Conservation (phyloP, 78 protist genomes). For the Mantamonas sphyraenae region DNA sequence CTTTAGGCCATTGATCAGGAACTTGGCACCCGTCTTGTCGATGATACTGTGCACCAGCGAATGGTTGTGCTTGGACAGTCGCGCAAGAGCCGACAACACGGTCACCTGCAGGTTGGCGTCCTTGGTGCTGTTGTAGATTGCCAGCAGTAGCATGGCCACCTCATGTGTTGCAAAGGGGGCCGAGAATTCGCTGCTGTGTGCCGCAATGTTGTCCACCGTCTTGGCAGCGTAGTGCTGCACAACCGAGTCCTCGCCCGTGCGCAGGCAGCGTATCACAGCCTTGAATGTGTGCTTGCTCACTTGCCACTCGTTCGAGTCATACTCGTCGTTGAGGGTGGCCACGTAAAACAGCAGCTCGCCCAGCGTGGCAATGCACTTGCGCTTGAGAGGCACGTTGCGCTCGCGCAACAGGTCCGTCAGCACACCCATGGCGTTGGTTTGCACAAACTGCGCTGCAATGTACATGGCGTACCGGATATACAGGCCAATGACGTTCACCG, state of each 20-base stretch:
- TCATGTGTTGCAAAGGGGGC: not conserved
- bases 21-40: too few relatives aligned
- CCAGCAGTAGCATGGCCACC: not conserved
- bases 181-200: not conserved
- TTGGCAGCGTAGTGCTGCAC: conserved; percentile 23
- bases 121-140: conserved; percentile 2
- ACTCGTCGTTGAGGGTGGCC: too few relatives aligned
- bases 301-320: too few relatives aligned
- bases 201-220: conserved; percentile 15
- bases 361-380: conserved; percentile 12
- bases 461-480: conserved; percentile 19
- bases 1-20: too few relatives aligned
- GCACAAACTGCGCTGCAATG: not conserved
- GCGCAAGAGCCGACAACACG: not conserved
- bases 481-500: too few relatives aligned
- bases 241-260: conserved; percentile 2
- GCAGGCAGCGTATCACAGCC: not conserved
- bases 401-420: conserved; percentile 1
- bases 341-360: conserved; percentile 40
- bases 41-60: too few relatives aligned
- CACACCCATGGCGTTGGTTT: not conserved
- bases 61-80: too few relatives aligned
- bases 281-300: not conserved
- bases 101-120: conserved; percentile 1
- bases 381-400: not conserved